Evolutionary conservation across 2,329 filamentous ascomycete genomes (phyloP).

Genomic region (Periconia digitata): DNA sequence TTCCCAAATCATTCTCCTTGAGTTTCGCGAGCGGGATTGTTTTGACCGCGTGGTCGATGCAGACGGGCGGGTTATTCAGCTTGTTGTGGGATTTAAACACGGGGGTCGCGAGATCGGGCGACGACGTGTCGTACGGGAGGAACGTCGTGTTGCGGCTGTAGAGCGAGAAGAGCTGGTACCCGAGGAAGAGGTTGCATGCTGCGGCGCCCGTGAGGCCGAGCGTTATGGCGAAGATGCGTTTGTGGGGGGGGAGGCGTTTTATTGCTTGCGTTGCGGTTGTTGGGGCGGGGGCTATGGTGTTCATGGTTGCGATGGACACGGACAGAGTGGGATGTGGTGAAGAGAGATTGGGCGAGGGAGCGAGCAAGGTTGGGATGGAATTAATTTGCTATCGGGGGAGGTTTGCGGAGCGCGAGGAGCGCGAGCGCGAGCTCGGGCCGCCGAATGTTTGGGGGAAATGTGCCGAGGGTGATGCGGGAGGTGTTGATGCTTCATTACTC

Average conservation of each 20-base stretch:
- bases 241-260: constrained; percentile 29
- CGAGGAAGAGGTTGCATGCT: constrained; percentile 31
- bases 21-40: constrained; percentile 38
- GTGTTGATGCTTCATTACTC: not conserved
- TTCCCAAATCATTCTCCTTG: constrained; percentile 29
- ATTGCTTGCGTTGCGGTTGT: too few species aligned
- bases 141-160: constrained; percentile 41
- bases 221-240: constrained; percentile 33
- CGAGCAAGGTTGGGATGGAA: not conserved
- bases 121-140: constrained; percentile 34
- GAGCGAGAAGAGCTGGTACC: constrained; percentile 38
- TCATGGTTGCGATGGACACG: constrained; percentile 24
- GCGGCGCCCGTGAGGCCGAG: constrained; percentile 35
- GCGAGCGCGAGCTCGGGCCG: too few species aligned
- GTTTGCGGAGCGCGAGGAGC: too few species aligned
- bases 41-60: constrained; percentile 42
- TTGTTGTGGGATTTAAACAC: constrained; percentile 35
- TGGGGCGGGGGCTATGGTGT: constrained; percentile 39
- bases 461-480: too few species aligned
- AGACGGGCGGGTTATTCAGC: constrained; percentile 31
- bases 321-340: not conserved
- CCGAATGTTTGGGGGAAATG: not conserved
- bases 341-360: not conserved
- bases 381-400: not conserved
- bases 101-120: constrained; percentile 28